Conservation (phyloP, 2,329 filamentous ascomycete genomes). For the Xylaria sp. region DNA sequence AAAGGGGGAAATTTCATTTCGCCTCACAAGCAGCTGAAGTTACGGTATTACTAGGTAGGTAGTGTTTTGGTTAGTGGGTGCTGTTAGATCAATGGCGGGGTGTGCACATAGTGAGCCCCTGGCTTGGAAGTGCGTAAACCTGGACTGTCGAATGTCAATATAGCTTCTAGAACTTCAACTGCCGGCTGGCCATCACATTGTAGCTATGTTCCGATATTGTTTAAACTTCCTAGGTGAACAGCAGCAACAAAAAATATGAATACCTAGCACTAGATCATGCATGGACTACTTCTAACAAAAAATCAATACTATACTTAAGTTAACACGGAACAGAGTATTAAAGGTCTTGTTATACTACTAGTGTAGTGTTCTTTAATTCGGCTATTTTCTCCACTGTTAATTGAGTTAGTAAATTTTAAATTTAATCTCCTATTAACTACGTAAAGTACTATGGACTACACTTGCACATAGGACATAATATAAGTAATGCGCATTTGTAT, state of each 20-base stretch:
- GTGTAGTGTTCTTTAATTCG: slow-evolving; percentile 14
- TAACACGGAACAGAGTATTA: not conserved
- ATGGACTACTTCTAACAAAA: not conserved
- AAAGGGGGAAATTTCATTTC: slow-evolving; percentile 35
- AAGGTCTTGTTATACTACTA: not conserved
- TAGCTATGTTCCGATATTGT: slow-evolving; percentile 7
- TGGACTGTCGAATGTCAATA: slow-evolving; percentile 29
- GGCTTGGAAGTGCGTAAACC: slow-evolving; percentile 23
- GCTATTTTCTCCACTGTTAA: slow-evolving; percentile 7
- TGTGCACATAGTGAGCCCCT: slow-evolving; percentile 26
- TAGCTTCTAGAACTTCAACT: slow-evolving; percentile 38
- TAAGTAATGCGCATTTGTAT: not conserved
- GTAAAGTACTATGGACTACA: not conserved
- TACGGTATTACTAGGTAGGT: too few species aligned
- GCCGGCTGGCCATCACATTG: slow-evolving; percentile 23
- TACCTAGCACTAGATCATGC: not conserved
- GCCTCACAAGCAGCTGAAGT: slow-evolving; percentile 31
- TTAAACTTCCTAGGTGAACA: not conserved
- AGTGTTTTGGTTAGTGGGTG: slow-evolving; percentile 26
- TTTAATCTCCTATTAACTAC: slow-evolving; percentile 18
- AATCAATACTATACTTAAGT: not conserved
- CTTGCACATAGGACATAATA: not conserved
- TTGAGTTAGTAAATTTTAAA: slow-evolving; percentile 15
- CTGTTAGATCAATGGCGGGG: slow-evolving; percentile 11
- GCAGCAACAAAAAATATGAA: not conserved